Evolutionary conservation across 495 filamentous ascomycete genomes (phyloP), one percentile per base, ranked within the genome.

Genomic region (Aspergillus incahuasiensis): DNA sequence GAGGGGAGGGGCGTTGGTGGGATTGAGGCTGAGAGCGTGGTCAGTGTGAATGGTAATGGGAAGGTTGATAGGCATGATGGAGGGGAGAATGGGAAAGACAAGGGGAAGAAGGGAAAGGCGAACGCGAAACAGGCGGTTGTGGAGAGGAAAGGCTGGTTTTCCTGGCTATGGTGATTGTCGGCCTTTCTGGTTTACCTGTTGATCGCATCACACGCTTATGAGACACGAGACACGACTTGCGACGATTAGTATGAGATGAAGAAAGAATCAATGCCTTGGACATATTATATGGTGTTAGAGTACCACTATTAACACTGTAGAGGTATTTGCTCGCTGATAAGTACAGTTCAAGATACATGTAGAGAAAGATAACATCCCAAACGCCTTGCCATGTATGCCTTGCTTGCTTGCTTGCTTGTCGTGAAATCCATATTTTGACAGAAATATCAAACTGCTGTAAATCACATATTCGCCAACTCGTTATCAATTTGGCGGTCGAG

Each of bases 391-490:
- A 49, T 40, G 47, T 46, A 46, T 30, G 24, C 43, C 43, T 16
- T 15, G 43, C 21, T 30, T 28, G 22, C 21, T 30, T 16, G 45
- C 25, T 18, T 32, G 45, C 47, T 35, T 38, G 19, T 21, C 18
- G n/a, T 22, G 32, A 35, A 35, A 35, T 15, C 6, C 6, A 35
- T 35, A 11, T 9, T 35, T 35, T 11, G 2, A 35, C 32, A 35
- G 8, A 35, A n/a, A 11, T 38, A 13, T 20, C 5, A 16, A 13
- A 22, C 25, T 3, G 25, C 8, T 21, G 12, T 22, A 35, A 95
- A 92, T 52, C 56, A 95, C 92, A 97, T 96, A 71, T 89, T 95
- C 48, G 92, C 91, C 61, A 98, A 76, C 73, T 97, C 92, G 49
- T 82, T 82, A 72, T 98, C 94, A 72, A 98, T 97, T 74, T 89